These are phyloP conservation scores for Fusarium nematophilum DNA, from an alignment of 2,329 filamentous ascomycete species.

Conservation along the genomic window DNA sequence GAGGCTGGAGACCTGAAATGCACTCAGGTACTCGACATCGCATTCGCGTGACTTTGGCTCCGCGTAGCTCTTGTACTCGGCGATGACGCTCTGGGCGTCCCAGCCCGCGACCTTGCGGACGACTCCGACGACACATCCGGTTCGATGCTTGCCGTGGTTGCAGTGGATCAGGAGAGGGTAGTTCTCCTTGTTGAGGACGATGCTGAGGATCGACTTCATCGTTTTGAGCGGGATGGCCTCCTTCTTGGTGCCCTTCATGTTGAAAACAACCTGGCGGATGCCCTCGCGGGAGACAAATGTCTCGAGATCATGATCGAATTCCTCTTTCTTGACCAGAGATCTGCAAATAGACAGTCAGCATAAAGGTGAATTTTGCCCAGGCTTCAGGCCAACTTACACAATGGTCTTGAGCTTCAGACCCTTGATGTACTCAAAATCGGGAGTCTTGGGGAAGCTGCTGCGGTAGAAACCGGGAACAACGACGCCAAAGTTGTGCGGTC, in stretches of 20 bases:
- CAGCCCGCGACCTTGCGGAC: slow-evolving; percentile 80
- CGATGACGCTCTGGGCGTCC: slow-evolving; percentile 69
- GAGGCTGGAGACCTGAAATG: slow-evolving; percentile 59
- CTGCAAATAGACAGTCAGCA: slow-evolving; percentile 53
- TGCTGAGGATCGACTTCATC: slow-evolving; percentile 76
- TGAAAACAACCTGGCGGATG: slow-evolving; percentile 80
- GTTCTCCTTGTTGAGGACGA: slow-evolving; percentile 78
- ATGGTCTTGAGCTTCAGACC: slow-evolving; percentile 80
- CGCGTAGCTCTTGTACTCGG: slow-evolving; percentile 79
- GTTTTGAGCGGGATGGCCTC: slow-evolving; percentile 72
- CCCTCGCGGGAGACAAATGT: slow-evolving; percentile 73
- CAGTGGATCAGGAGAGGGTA: slow-evolving; percentile 90
- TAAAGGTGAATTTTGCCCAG: neutral
- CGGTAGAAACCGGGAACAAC: slow-evolving; percentile 82
- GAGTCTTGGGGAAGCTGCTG: slow-evolving; percentile 79
- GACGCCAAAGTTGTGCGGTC: slow-evolving; percentile 79
- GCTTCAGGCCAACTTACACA: slow-evolving; percentile 66
- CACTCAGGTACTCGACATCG: slow-evolving; percentile 68
- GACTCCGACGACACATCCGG: slow-evolving; percentile 86
- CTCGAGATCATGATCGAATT: slow-evolving; percentile 61
- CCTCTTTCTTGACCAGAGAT: slow-evolving; percentile 73
- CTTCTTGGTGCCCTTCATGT: slow-evolving; percentile 91
- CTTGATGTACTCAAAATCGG: slow-evolving; percentile 77
- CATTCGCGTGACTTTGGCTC: slow-evolving; percentile 69
- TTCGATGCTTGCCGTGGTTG: slow-evolving; percentile 94